Evolutionary conservation across 148 eudicot species (phyloP), one percentile per base, ranked within the genome.

Genomic region (Euryodendron excelsum): DNA sequence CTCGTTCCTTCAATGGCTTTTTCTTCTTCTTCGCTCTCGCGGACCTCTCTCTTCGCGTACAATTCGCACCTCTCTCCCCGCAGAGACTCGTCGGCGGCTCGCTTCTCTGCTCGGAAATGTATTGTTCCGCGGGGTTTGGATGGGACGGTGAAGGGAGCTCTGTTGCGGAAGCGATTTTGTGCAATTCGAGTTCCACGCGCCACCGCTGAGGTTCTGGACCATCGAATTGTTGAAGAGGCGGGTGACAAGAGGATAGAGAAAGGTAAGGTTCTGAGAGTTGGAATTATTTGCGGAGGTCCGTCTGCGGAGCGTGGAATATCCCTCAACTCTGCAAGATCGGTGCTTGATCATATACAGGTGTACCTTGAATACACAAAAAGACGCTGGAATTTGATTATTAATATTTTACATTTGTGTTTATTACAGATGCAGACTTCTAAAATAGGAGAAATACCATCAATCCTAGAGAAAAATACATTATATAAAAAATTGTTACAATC

Each of bases 341-440:
- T 94, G 50, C 94, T 94, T 73, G 94, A 92, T 89, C 97, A 94
- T 72, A 89, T 94, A 68, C 97, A 94, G 91, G 98, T 90, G 64
- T 56, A 17, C 23, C 34, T 74, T 5, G 2, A 18, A 21, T 21
- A 56, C 2, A 56, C 60, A 56, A 7, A 48, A 2, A 10, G 55
- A 52, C 11, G 34, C 18, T 21, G 18, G 11, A 13, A 17, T 75
- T 20, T 25, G 15, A 36, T 28, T 31, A 13, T 70, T 74, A 28
- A 64, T 15, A 25, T 3, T 74, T 44, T 11, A 20, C 31, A 3
- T 21, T 23, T 15, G 8, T 17, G 48, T 23, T 36, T 23, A 30
- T 7, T n/a, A 64, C 41, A 15, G 7, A 20, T 64, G 15, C 39
- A 25, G 17, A 60, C 31, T n/a, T n/a, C n/a, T n/a, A n/a, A n/a